Conservation (phyloP, 2,329 filamentous ascomycete genomes). For the Penicillium sp. region DNA sequence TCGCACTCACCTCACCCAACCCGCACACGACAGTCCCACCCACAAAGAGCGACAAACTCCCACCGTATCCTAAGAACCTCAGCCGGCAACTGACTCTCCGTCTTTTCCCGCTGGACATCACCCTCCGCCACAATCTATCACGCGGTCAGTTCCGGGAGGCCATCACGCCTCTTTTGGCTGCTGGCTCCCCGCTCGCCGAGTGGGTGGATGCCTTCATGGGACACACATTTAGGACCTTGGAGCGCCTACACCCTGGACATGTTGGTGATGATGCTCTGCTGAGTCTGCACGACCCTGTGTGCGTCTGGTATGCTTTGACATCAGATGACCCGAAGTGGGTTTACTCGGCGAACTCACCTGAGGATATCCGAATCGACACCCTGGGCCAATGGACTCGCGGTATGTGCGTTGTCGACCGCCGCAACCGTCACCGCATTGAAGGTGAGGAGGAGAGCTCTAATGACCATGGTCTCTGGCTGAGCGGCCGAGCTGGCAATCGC, state of each 20-base stretch:
- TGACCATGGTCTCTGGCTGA: slow-evolving; percentile 77
- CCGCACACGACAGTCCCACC: slow-evolving; percentile 81
- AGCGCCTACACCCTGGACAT: slow-evolving; percentile 58
- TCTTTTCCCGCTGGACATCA: slow-evolving; percentile 76
- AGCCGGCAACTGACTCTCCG: slow-evolving; percentile 65
- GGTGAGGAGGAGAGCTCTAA: slow-evolving; percentile 61
- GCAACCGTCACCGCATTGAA: slow-evolving; percentile 50
- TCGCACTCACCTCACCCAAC: slow-evolving; percentile 70
- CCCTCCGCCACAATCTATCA: slow-evolving; percentile 66
- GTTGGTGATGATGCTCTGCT: slow-evolving; percentile 54
- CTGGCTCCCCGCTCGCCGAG: slow-evolving; percentile 69
- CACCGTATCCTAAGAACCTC: slow-evolving; percentile 64
- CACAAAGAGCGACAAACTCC: slow-evolving; percentile 49
- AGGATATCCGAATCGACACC: slow-evolving; percentile 89
- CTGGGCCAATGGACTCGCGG: slow-evolving; percentile 91
- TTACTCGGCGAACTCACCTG: slow-evolving; percentile 54
- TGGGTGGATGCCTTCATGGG: slow-evolving; percentile 72
- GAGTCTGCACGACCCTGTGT: slow-evolving; percentile 74
- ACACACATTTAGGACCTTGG: slow-evolving; percentile 69
- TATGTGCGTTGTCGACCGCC: slow-evolving; percentile 80
- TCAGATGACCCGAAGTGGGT: slow-evolving; percentile 39
- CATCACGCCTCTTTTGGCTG: slow-evolving; percentile 56
- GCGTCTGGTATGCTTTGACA: slow-evolving; percentile 74
- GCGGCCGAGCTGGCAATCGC: slow-evolving; percentile 70
- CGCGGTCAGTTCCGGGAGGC: slow-evolving; percentile 59